Base-by-base conservation (phyloP, 2,329 filamentous ascomycete genomes). In the Colletotrichum lupini region DNA sequence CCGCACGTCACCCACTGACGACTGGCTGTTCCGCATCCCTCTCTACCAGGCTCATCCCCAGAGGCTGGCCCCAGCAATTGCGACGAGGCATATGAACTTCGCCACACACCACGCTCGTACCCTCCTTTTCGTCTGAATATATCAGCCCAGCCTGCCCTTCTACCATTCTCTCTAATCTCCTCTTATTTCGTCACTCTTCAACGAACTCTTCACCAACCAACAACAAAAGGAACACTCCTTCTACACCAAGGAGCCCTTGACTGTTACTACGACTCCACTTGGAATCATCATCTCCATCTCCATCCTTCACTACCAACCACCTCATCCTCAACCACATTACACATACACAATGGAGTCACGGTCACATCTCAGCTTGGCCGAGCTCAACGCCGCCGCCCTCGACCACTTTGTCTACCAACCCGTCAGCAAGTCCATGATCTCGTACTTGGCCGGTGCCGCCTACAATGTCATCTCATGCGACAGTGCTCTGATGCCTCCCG, bases 391-490 rank as follows among this genome's bases (percentile, higher is more conserved):
- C 82, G 89, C 89, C 67, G 94, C 94, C 62, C 88, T 97, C 76
- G 93, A 95, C 79, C 90, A 93, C 79, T 96, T 97, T 82, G 90
- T 97, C 85, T 94, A 93, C 84, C 89, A 90, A 77, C 92, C 92
- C 11, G 94, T 97, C 76, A 91, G 88, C 80, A 88, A 88, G 77
- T 88, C 92, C 68, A 97, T 97, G 94, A 93, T 97, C 78, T 82
- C 86, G 73, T 94, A 94, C 84, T 90, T 97, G 73, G 93, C 94
- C 76, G 84, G 88, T 72, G 94, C 94, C 79, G 93, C 94, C 72
- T 87, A 88, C 80, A 90, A 92, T 80, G 94, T 97, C 80, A 97
- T 97, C 81, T 89, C 92, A 79, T 96, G 94, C 87, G 94, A 97
- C 80, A 85, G 88, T 62, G 85, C 82, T 74, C 85, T 90, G 80